Evolutionary conservation across 2,329 filamentous ascomycete species (phyloP), one percentile per base, ranked within the genome.

Genomic region (Corynespora cassiicola): DNA sequence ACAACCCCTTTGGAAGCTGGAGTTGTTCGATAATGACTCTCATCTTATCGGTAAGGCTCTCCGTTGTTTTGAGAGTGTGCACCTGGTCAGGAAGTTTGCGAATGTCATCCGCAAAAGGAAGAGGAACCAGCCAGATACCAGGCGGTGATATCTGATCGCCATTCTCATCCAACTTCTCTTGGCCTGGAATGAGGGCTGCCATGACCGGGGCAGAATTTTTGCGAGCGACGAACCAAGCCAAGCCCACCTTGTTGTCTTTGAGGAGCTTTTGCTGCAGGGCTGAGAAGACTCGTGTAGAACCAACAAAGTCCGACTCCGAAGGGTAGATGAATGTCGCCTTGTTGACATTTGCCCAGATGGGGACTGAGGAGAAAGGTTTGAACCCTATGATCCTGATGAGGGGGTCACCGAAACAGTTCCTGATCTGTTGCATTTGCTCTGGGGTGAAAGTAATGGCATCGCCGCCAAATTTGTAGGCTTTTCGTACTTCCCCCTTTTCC

Each of bases 381-480:
- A 99, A 99, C 5, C 94, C 94, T 39, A 99, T 87, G 50, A 99
- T 87, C 5, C 90, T 85, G 39, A 99, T 87, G 9, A 88, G 76
- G 0, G 90, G 88, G 2, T 87, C 78, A 3, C 91, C 92, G 56
- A 96, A 96, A 36, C 63, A 65, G 51, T 88, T 75, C 45, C 85
- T 85, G 42, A 99, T 77, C 14, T 79, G 73, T 41, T 85, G 86
- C 44, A 92, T 83, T 65, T 99, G 92, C 21, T 96, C 90, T 1
- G 85, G 80, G 0, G 85, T 85, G 65, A 99, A 99, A 31, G 86
- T 80, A 30, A 99, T 82, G 31, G 90, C 90, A 51, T 95, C 89
- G 24, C 90, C 91, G 9, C 92, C 94, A 61, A 97, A 97, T 57
- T 94, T 96, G 75, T 94, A 99, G 0, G 92, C 94, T 68, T 94